Evolutionary conservation across 1,284 basidiomycete genomes (phyloP), one percentile per base, ranked within the genome.

Genomic region (Anthracocystis setariae): DNA sequence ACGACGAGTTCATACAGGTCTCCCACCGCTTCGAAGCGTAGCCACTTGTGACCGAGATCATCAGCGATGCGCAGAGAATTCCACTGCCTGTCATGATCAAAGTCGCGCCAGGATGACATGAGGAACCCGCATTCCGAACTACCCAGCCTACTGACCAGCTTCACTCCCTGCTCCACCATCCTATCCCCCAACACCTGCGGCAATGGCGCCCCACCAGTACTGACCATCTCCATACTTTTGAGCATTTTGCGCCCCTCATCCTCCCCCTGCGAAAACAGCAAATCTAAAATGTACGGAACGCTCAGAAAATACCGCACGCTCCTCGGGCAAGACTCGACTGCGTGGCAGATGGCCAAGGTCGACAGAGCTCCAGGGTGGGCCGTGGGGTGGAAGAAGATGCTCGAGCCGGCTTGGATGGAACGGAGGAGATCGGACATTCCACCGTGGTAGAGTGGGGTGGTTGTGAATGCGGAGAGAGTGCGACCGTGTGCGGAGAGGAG

Each of bases 31-130:
- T 74, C 61, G 60, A 74, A 78, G 2, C 46, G 60, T 5, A 78
- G 35, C 72, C 60, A 56, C 1, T 32, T 20, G n/a, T 61, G 54
- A 2, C 73, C 64, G 2, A 52, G 35, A 18, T 58, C 23, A 33
- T 78, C 87, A 76, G 75, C 79, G 23, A 83, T 81, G 43, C 86
- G 82, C 8, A 89, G 81, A 84, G 86, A 89, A 72, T 88, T 88
- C 89, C 89, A 90, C 20, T 80, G 85, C 67, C 87, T 87, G 83
- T 90, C 89, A 5, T 62, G 80, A 1, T 74, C 78, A 64, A 87
- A 88, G 58, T 87, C 84, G 12, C 87, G 85, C 49, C 83, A 83
- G 9, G 87, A 87, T 73, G 86, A 85, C 85, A 88, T 83, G 60
- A 89, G 78, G 46, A 77, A 82, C n/a, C 75, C 52, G 33, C 55